Percentiles rank a stretch among this genome's conserved stretches.
Evolutionary conservation across 345 rosid genomes (phyloP).

Genomic region (Populus nigra): DNA sequence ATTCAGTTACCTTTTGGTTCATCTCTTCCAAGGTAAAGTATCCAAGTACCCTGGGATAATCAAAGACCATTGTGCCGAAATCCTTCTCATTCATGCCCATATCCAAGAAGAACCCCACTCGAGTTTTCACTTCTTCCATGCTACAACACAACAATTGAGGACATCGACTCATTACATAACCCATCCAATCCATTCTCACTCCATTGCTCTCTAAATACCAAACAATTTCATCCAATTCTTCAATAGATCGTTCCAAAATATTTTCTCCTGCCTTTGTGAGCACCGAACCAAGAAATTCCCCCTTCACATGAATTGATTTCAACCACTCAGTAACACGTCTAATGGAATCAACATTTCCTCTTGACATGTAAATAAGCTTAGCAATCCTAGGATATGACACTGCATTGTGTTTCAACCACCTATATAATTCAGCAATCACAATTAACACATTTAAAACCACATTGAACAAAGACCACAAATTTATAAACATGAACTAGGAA

Average conservation of each 20-base stretch:
- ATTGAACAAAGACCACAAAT: not conserved
- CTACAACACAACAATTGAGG: constrained; percentile 59
- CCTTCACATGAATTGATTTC: constrained; percentile 70
- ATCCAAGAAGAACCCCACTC: constrained; percentile 62
- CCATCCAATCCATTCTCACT: constrained; percentile 85
- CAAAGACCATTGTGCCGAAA: constrained; percentile 91
- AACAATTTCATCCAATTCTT: constrained; percentile 62
- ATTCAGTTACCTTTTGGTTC: constrained; percentile 64
- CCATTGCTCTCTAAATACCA: constrained; percentile 64
- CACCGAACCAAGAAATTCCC: constrained; percentile 65
- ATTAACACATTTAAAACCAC: constrained; percentile 6
- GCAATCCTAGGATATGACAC: constrained; percentile 72
- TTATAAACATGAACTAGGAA: not conserved
- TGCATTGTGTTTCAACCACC: constrained; percentile 92
- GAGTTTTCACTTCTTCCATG: constrained; percentile 61
- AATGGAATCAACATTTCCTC: constrained; percentile 64
- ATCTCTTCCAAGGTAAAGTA: constrained; percentile 66
- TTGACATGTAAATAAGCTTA: constrained; percentile 63
- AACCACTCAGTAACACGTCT: constrained; percentile 59
- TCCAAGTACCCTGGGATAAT: constrained; percentile 73
- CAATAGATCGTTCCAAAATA: constrained; percentile 45
- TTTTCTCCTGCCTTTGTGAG: constrained; percentile 63
- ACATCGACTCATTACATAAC: constrained; percentile 70
- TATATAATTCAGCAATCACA: constrained; percentile 28
- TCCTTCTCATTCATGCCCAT: constrained; percentile 82